Evolutionary conservation across 2,329 filamentous ascomycete species (phyloP).

Genomic region (Fragosphaeria purpurea): DNA sequence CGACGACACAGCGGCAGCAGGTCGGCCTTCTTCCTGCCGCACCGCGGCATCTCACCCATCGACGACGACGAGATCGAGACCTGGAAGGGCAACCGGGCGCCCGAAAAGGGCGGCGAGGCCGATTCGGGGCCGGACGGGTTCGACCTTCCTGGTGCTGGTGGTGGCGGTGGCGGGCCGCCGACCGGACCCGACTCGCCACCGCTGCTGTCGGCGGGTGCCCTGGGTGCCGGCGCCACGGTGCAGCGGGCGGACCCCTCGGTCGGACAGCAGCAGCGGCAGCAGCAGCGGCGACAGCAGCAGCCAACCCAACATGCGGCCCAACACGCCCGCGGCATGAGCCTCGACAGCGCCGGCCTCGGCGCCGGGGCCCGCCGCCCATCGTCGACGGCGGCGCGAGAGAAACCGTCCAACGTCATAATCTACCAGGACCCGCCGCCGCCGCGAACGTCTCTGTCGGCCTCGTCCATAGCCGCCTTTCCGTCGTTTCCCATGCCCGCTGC

Average conservation of each 20-base stretch:
- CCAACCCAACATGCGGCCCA: neutral
- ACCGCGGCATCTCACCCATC: conserved; percentile 50
- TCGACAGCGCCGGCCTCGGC: conserved; percentile 2
- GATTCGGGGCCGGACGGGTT: too few species aligned
- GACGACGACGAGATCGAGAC: conserved; percentile 57
- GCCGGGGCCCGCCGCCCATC: neutral
- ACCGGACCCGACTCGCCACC: conserved; percentile 1
- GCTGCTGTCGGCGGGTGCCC: neutral
- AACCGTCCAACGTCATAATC: conserved; percentile 42
- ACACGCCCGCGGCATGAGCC: neutral
- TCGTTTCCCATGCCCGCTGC: neutral
- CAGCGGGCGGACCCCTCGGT: conserved; percentile 2
- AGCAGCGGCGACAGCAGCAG: neutral
- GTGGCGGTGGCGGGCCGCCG: too few species aligned
- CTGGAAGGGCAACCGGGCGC: conserved; percentile 38
- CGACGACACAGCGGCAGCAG: conserved; percentile 21
- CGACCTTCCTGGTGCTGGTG: too few species aligned
- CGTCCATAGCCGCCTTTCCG: neutral
- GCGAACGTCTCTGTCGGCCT: neutral
- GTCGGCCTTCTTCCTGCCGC: conserved; percentile 26
- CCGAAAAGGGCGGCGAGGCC: too few species aligned
- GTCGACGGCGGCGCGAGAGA: conserved; percentile 24
- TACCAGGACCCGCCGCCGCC: conserved; percentile 29
- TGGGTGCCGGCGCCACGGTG: conserved; percentile 1
- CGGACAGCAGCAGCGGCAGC: neutral